phyloP scores from a whole-genome alignment of 208 protist species.

The Leishmania guyanensis region DNA sequence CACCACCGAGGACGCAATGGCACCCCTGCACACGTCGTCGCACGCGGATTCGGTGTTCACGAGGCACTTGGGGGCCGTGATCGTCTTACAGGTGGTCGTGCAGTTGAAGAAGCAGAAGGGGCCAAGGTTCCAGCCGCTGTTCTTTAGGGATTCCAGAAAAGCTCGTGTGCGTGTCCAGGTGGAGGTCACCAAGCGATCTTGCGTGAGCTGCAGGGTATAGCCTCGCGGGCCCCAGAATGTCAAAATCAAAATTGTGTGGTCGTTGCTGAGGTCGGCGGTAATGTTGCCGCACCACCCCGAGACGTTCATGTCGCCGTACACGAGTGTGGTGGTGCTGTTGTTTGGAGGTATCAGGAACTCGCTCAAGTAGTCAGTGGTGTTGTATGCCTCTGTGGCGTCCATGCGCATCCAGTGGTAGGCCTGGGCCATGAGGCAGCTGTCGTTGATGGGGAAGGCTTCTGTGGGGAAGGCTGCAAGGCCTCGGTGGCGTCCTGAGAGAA shows the following conservation, averaged over 20 bases:
- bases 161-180: conserved; percentile 38
- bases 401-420: conserved; percentile 44
- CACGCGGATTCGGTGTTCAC: conserved; percentile 16
- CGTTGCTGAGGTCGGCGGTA: conserved; percentile 33
- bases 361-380: conserved; percentile 48
- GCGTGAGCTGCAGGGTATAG: conserved; percentile 10
- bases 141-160: conserved; percentile 34
- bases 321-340: conserved; percentile 10
- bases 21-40: conserved; percentile 72
- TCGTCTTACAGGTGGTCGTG: conserved; percentile 15
- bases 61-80: conserved; percentile 15
- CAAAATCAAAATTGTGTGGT: conserved; percentile 50
- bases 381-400: conserved; percentile 45
- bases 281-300: conserved; percentile 49
- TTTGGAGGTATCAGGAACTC: conserved; percentile 42
- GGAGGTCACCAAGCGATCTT: conserved; percentile 32
- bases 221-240: conserved; percentile 39
- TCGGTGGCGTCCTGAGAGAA: background rate
- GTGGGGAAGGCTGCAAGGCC: conserved; percentile 42
- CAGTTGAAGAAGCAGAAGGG: conserved; percentile 62
- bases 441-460: conserved; percentile 33
- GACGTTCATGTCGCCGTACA: conserved; percentile 45
- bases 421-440: conserved; percentile 58
- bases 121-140: conserved; percentile 15
- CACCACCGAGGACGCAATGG: conserved; percentile 56